Percentiles rank a stretch among this genome's conserved stretches.
Conservation (phyloP, 495 filamentous ascomycete genomes). For the Neurospora discreta region DNA sequence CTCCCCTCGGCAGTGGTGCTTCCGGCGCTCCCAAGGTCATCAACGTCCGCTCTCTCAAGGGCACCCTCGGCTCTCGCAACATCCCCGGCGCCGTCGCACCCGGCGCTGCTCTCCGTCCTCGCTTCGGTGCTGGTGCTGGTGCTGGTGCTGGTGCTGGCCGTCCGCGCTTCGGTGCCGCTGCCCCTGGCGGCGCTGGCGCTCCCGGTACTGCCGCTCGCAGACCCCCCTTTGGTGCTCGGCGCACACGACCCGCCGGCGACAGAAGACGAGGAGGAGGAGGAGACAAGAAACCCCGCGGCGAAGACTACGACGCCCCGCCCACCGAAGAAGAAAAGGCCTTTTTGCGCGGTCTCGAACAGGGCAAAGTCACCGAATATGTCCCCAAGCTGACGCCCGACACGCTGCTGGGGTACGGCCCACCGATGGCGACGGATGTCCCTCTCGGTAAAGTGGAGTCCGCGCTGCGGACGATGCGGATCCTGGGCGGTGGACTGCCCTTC, state of each 20-base stretch:
- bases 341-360: conserved; percentile 16
- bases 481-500: conserved; percentile 21
- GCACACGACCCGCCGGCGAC: background rate
- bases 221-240: background rate
- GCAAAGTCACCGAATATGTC: conserved; percentile 14
- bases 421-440: conserved; percentile 15
- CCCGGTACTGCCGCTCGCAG: background rate
- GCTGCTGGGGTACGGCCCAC: conserved; percentile 22
- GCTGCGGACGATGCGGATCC: conserved; percentile 19
- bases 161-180: background rate
- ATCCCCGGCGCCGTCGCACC: background rate
- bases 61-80: conserved; percentile 1
- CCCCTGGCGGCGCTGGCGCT: background rate
- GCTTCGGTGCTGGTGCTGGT: background rate
- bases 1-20: background rate
- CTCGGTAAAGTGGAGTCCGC: conserved; percentile 17
- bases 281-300: background rate
- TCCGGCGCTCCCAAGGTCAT: conserved; percentile 9
- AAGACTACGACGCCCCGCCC: background rate
- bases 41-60: conserved; percentile 20
- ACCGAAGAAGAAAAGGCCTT: conserved; percentile 12
- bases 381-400: conserved; percentile 13
- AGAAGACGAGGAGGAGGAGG: background rate
- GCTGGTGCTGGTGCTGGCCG: background rate
- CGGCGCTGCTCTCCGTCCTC: background rate